These are phyloP conservation scores for Cercospora zeae-maydis DNA, from an alignment of 2,329 filamentous ascomycete species.

Conservation along the genomic window DNA sequence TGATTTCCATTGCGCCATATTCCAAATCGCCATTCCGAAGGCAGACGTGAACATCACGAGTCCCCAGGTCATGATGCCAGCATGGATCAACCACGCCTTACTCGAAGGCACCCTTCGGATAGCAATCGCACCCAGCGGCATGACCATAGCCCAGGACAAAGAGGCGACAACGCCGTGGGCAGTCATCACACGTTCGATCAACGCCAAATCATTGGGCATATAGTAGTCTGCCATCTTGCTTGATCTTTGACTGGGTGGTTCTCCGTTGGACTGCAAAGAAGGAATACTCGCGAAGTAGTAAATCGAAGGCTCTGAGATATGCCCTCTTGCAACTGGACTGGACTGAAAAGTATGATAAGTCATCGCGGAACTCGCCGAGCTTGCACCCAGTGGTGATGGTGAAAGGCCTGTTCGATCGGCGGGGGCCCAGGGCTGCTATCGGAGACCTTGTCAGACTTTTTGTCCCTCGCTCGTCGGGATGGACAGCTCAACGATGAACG, in stretches of 20 bases:
- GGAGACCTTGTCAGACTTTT: too few species aligned
- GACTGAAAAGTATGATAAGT: not conserved
- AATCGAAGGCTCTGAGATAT: not conserved
- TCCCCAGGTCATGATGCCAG: constrained; percentile 47
- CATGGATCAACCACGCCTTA: constrained; percentile 44
- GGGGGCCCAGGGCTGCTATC: not conserved
- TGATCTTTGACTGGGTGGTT: not conserved
- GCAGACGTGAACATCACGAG: constrained; percentile 49
- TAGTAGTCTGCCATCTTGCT: not conserved
- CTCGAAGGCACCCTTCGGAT: constrained; percentile 45
- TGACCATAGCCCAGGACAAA: constrained; percentile 47
- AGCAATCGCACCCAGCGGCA: constrained; percentile 41
- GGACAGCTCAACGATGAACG: not conserved
- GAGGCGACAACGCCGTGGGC: constrained; percentile 44
- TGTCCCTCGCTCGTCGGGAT: too few species aligned
- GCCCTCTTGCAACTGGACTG: not conserved
- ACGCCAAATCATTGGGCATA: not conserved
- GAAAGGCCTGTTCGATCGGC: not conserved
- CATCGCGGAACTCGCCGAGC: not conserved
- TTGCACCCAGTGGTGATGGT: not conserved
- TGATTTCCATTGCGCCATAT: constrained; percentile 37
- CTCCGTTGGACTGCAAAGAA: not conserved
- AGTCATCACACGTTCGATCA: not conserved
- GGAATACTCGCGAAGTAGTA: not conserved
- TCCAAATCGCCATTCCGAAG: constrained; percentile 49